phyloP scores from a whole-genome alignment of 192 early-diverging fungal species.

The Jimgerdemannia flammicorona region DNA sequence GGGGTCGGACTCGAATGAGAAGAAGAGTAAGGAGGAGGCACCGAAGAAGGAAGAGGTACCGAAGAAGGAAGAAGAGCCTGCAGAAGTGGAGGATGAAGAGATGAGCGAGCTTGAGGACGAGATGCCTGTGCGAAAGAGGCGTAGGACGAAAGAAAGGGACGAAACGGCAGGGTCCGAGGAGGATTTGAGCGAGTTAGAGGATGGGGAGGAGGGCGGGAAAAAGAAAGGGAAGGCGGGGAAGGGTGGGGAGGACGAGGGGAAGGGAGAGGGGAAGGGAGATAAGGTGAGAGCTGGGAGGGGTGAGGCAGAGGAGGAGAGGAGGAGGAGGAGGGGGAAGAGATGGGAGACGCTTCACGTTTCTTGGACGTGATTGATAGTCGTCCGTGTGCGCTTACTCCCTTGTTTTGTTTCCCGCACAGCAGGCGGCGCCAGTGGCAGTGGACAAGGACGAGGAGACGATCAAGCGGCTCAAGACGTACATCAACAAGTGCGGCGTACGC shows the following conservation, averaged over 20 bases:
- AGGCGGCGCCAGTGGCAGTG: background rate
- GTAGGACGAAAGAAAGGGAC: background rate
- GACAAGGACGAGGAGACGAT: conserved; percentile 17
- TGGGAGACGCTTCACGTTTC: no score
- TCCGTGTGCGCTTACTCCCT: no score
- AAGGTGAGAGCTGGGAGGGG: background rate
- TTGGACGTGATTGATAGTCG: no score
- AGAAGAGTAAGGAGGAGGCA: background rate
- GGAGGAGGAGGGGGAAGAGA: no score
- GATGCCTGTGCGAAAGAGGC: background rate
- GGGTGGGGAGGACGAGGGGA: background rate
- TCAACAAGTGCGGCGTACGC: conserved; percentile 22
- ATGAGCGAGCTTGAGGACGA: background rate
- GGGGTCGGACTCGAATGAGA: no score
- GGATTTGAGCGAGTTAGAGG: background rate
- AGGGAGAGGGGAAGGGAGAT: background rate
- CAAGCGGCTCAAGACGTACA: conserved; percentile 21
- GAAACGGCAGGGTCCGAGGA: background rate
- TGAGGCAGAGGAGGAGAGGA: no score
- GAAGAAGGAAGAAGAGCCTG: background rate
- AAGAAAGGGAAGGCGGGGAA: background rate
- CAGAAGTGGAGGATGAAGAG: background rate
- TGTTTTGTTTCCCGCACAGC: background rate
- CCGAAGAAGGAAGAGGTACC: background rate
- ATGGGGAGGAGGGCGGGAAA: background rate